Conservation (phyloP, 2,329 filamentous ascomycete species). For the Elsinoe fawcettii region DNA sequence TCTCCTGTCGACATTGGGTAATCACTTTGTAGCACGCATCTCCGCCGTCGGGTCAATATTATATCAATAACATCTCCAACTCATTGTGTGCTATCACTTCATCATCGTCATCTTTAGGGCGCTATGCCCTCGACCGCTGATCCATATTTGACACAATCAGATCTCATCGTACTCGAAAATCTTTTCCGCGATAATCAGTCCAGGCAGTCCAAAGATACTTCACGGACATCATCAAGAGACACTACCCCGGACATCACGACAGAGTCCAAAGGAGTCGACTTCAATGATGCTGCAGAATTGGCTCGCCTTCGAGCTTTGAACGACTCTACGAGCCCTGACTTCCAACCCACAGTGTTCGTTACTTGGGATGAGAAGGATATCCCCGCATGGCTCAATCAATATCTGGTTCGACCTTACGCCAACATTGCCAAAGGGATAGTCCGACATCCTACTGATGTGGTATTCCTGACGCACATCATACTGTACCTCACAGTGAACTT, state of each 20-base stretch:
- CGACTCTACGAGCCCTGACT: background rate
- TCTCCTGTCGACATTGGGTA: too few species aligned
- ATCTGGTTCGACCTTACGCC: conserved; percentile 54
- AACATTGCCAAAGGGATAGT: conserved; percentile 49
- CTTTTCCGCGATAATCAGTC: too few species aligned
- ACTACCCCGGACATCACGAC: background rate
- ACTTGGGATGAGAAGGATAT: background rate
- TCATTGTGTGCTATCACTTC: too few species aligned
- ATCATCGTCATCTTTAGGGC: too few species aligned
- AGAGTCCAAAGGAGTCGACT: background rate
- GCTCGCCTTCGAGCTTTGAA: background rate
- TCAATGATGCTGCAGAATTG: background rate
- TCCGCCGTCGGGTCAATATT: too few species aligned
- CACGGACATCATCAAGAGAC: too few species aligned
- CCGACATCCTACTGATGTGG: conserved; percentile 62
- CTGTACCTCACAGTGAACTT: conserved; percentile 63
- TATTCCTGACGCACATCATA: conserved; percentile 69
- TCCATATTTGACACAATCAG: too few species aligned
- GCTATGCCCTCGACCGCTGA: too few species aligned
- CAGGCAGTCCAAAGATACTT: too few species aligned
- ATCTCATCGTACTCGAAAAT: too few species aligned
- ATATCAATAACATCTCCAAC: too few species aligned
- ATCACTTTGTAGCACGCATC: too few species aligned
- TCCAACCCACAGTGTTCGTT: background rate
- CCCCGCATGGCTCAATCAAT: conserved; percentile 33